A percentile compares a stretch with the other conserved stretches of the same genome.
Evolutionary conservation across 2,329 filamentous ascomycete species (phyloP).

Genomic region (Talaromyces rugulosus): DNA sequence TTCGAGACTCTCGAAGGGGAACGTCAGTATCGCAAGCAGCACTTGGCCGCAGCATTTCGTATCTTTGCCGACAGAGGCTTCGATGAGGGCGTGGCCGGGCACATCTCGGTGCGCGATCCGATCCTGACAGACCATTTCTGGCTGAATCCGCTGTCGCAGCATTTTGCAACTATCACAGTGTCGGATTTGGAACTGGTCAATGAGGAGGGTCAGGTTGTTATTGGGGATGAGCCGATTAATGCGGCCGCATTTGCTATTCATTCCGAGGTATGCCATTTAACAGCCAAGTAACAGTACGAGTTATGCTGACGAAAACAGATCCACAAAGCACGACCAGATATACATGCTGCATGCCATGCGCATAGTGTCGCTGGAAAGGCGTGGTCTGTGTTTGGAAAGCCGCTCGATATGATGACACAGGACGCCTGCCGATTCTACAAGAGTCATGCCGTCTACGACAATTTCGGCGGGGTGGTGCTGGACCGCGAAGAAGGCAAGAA

Average conservation of each 20-base stretch:
- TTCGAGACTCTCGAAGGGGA: slow-evolving; percentile 39
- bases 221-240: slow-evolving; percentile 42
- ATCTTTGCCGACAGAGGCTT: slow-evolving; percentile 39
- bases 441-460: slow-evolving; percentile 37
- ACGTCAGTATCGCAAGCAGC: slow-evolving; percentile 42
- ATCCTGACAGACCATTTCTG: slow-evolving; percentile 35
- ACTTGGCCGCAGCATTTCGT: slow-evolving; percentile 43
- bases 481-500: slow-evolving; percentile 48
- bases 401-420: slow-evolving; percentile 47
- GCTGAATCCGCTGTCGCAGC: slow-evolving; percentile 42
- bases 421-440: slow-evolving; percentile 41
- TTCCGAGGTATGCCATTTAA: slow-evolving; percentile 37
- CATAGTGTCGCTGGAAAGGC: slow-evolving; percentile 47
- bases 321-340: slow-evolving; percentile 21
- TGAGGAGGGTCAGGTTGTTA: slow-evolving; percentile 37
- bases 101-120: slow-evolving; percentile 41
- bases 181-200: slow-evolving; percentile 42
- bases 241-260: slow-evolving; percentile 47
- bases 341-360: slow-evolving; percentile 42
- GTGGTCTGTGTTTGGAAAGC: slow-evolving; percentile 43
- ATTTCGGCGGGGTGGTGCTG: slow-evolving; percentile 52
- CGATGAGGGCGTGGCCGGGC: slow-evolving; percentile 41
- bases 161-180: slow-evolving; percentile 42
- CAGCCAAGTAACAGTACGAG: slow-evolving; percentile 1
- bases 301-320: not conserved